phyloP scores from a whole-genome alignment of 495 filamentous ascomycete genomes.

The Xylaria acuta region DNA sequence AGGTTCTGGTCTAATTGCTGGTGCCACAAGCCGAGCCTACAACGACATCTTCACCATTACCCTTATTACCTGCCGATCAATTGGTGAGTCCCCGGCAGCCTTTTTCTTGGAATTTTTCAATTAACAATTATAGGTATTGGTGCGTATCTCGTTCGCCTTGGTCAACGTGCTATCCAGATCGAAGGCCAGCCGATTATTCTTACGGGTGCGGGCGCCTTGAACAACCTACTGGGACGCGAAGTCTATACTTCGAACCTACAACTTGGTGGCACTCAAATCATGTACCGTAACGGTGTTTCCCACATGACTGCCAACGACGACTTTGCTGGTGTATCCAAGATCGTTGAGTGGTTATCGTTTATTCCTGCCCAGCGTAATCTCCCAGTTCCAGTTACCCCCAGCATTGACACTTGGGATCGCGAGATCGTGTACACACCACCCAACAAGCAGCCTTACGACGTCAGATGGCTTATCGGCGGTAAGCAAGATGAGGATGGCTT shows the following conservation, averaged over 20 bases:
- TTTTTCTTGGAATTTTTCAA: not conserved
- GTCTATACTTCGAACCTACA: constrained; percentile 99
- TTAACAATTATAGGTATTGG: constrained; percentile 73
- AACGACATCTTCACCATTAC: constrained; percentile 99
- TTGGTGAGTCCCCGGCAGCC: constrained; percentile 60
- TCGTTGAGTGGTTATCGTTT: constrained; percentile 96
- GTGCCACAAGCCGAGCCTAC: constrained; percentile 95
- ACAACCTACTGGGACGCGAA: constrained; percentile 96
- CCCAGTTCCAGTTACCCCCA: constrained; percentile 85
- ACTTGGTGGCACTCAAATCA: constrained; percentile 99
- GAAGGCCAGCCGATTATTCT: constrained; percentile 99
- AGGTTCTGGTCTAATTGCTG: constrained; percentile 96
- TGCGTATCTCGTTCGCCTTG: constrained; percentile 96
- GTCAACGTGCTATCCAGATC: constrained; percentile 97
- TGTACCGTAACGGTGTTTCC: constrained; percentile 99
- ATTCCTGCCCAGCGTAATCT: constrained; percentile 92
- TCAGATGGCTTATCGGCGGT: constrained; percentile 89
- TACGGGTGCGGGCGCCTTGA: constrained; percentile 95
- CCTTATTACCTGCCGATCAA: constrained; percentile 94
- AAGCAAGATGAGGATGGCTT: constrained; percentile 86
- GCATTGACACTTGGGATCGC: constrained; percentile 90
- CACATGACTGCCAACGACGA: constrained; percentile 98
- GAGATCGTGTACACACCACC: constrained; percentile 87
- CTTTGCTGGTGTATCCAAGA: constrained; percentile 97
- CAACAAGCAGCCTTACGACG: constrained; percentile 88